Base-by-base conservation (phyloP, 306 rosid species). In the Rosa multiflora region DNA sequence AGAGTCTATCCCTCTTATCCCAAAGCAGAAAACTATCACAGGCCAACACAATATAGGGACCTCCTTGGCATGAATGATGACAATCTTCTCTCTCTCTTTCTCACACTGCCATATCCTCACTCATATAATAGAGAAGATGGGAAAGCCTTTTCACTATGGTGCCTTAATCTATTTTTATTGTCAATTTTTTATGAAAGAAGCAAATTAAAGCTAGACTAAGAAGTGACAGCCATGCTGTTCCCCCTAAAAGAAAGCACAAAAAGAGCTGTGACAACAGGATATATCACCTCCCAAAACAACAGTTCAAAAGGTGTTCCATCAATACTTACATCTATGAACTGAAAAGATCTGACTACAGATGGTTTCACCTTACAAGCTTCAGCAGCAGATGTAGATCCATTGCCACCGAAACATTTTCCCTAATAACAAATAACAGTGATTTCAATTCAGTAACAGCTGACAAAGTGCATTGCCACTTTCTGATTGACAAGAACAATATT, bases 301-400 rank as follows among this genome's bases (percentile, higher is more conserved):
- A n/a, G n/a, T n/a, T n/a, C n/a, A n/a, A n/a, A n/a, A n/a, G n/a
- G n/a, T n/a, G n/a, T n/a, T n/a, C n/a, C 72, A 64, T 44, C 76
- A 53, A 81, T 79, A 88, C 97, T 86, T 85, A 94, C 97, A 83
- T 86, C 91, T 55, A 67, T 83, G 51, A 74, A 82, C 83, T 88
- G 88, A 73, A 80, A 86, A 49, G 87, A 86, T 85, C 86, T 85
- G 69, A 52, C 83, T 32, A 49, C 72, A 2, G 83, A 77, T 71
- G 88, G 85, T 83, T 89, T 92, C 46, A 73, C 49, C 80, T 76
- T 88, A 80, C 92, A 87, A 84, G 77, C 85, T 79, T 86, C 94
- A 13, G 86, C 69, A 67, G 77, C 86, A 76, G 97, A 87, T 72
- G 89, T 82, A 73, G 96, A 83, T 74, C 88, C 90, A 72, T 85